Evolutionary conservation across 2,329 filamentous ascomycete genomes (phyloP), one percentile per base, ranked within the genome.

Genomic region (Aspergillus sp.): DNA sequence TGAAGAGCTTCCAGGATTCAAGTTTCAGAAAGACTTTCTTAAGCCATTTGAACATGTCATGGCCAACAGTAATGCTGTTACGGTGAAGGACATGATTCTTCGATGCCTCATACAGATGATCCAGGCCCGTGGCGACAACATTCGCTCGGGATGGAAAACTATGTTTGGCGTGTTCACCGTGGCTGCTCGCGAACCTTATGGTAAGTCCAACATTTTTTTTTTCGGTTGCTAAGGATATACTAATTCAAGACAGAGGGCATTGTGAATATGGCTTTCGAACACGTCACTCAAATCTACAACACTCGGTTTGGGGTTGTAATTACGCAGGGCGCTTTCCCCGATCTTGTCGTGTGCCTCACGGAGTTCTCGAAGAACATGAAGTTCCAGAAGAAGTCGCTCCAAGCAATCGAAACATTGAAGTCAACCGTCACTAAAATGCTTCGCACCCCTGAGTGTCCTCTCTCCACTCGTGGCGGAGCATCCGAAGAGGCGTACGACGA

Each of bases 141-240:
- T 99, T 66, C 87, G 93, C 48, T 97, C 92, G 36, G 94, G 94
- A 4, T 99, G 94, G 94, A 88, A 94, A 68, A 97, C 95, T 17
- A 99, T 99, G 93, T 97, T 99, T 72, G 94, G 93, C 3, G 93
- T 97, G 25, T 99, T 99, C 68, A 97, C 93, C 1, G 91, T 97
- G 34, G 94, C 95, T 23, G 94, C 95, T 16, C 83, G 88, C 56
- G 95, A 97, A 67, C 90, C 89, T 14, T 92, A 96, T 68, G 81
- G 81, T 83, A 75, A 62, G 78, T 67, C 32, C 10, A 14, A 29
- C 19, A 41, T 20, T 34, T 45, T 21, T n/a, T 21, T 13, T 40
- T 21, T 16, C 11, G 2, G 6, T 19, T 17, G 14, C 40, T 20
- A n/a, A 31, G 44, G 49, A 29, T 19, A 64, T 70, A 67, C 67